Percentiles rank a stretch among this genome's conserved stretches.
These are phyloP conservation scores for Corynespora cassiicola DNA, from an alignment of 2,329 filamentous ascomycete species.

Conservation along the genomic window DNA sequence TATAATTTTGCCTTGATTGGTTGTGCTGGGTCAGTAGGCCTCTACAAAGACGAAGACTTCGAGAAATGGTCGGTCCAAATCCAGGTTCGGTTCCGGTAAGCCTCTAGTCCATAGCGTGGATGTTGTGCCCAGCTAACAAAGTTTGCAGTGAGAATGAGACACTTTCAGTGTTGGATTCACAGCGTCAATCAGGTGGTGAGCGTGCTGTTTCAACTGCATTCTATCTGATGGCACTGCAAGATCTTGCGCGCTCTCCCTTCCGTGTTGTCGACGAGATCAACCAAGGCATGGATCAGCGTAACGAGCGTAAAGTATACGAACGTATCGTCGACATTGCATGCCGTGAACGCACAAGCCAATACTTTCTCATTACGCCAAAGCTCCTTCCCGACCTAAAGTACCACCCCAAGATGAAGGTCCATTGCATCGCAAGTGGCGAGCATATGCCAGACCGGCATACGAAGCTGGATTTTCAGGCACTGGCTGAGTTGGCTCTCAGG, in stretches of 20 bases:
- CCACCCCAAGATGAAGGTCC: conserved; percentile 87
- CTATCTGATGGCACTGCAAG: conserved; percentile 97
- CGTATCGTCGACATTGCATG: conserved; percentile 99
- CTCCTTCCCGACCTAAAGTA: conserved; percentile 85
- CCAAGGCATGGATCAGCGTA: conserved; percentile 98
- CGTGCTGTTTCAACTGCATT: conserved; percentile 97
- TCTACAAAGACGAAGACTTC: conserved; percentile 92
- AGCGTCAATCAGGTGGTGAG: conserved; percentile 95
- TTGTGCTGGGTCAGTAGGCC: conserved; percentile 86
- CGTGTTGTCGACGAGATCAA: conserved; percentile 99
- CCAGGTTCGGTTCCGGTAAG: conserved; percentile 89
- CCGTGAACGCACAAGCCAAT: conserved; percentile 74
- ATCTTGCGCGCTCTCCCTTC: conserved; percentile 92
- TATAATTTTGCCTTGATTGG: conserved; percentile 94
- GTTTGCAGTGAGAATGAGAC: conserved; percentile 67
- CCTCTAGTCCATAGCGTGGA: conserved; percentile 11
- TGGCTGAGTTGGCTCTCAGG: conserved; percentile 42
- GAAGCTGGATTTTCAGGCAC: conserved; percentile 51
- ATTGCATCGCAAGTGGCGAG: conserved; percentile 93
- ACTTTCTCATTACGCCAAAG: conserved; percentile 98
- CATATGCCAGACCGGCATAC: conserved; percentile 52
- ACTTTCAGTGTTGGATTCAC: conserved; percentile 83
- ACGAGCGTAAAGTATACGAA: conserved; percentile 97
- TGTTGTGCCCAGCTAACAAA: conserved; percentile 14
- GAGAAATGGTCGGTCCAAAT: conserved; percentile 94